phyloP scores from a whole-genome alignment of 805 yeast species.

The Debaryomyces prosopidis region DNA sequence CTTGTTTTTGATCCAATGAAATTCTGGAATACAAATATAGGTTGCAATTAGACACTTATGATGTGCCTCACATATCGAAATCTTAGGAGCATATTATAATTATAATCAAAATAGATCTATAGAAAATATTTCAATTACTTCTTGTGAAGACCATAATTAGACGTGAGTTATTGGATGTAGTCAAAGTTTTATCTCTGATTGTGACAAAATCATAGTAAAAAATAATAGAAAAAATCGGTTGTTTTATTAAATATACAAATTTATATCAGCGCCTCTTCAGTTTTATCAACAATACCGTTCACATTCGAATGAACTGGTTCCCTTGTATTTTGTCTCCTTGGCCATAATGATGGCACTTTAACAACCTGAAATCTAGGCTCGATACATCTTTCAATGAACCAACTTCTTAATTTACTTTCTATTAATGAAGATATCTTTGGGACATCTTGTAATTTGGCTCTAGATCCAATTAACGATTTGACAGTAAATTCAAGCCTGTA shows the following conservation, averaged over 20 bases:
- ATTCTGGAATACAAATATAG: too few species aligned
- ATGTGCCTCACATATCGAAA: neutral
- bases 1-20: too few species aligned
- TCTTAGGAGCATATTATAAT: neutral
- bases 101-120: neutral
- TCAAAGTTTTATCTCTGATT: too few species aligned
- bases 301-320: constrained; percentile 19
- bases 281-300: constrained; percentile 5
- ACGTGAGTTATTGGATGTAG: too few species aligned
- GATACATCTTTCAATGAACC: constrained; percentile 92
- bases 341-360: constrained; percentile 86
- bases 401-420: constrained; percentile 76
- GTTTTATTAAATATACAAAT: too few species aligned
- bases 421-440: constrained; percentile 87
- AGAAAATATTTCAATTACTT: neutral
- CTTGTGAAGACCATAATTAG: too few species aligned
- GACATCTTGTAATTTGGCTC: constrained; percentile 87
- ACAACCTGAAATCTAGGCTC: constrained; percentile 91
- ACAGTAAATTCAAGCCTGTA: constrained; percentile 85
- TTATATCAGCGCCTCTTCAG: constrained; percentile 1
- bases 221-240: too few species aligned
- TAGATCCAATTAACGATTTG: constrained; percentile 87
- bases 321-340: constrained; percentile 44
- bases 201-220: too few species aligned
- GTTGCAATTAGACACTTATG: too few species aligned